phyloP scores from a whole-genome alignment of 345 rosid species.

The Moricandia arvensis region DNA sequence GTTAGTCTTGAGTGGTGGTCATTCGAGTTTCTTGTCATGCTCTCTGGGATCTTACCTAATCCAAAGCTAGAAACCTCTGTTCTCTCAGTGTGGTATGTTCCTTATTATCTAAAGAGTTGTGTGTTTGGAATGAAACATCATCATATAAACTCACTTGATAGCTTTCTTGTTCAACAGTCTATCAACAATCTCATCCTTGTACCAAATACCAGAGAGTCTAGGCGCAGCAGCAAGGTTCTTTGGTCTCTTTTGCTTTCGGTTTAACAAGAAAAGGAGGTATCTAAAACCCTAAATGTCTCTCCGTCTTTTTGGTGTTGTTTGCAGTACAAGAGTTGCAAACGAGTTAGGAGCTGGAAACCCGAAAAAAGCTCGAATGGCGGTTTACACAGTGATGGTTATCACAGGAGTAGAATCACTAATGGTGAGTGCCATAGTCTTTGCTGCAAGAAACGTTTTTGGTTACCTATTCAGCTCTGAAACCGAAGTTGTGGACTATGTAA shows the following conservation, averaged over 20 bases:
- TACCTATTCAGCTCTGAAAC: conserved; percentile 38
- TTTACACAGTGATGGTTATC: conserved; percentile 29
- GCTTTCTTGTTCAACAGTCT: conserved; percentile 43
- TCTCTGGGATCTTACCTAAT: conserved; percentile 80
- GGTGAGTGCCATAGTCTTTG: conserved; percentile 26
- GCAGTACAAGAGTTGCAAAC: conserved; percentile 65
- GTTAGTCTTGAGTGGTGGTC: conserved; percentile 98
- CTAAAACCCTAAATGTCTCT: neutral
- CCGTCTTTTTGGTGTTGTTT: neutral
- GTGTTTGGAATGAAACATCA: neutral
- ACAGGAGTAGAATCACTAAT: conserved; percentile 29
- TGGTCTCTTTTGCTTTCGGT: too few species aligned
- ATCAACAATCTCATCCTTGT: conserved; percentile 51
- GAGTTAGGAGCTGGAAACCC: conserved; percentile 43
- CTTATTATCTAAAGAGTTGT: neutral
- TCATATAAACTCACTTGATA: conserved; percentile 1
- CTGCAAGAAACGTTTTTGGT: conserved; percentile 36
- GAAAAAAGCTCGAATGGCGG: conserved; percentile 29
- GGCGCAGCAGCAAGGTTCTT: conserved; percentile 66
- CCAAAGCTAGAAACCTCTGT: conserved; percentile 90
- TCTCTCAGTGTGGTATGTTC: conserved; percentile 72
- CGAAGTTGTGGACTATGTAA: conserved; percentile 37
- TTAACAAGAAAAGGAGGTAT: neutral
- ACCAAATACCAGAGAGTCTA: conserved; percentile 54
- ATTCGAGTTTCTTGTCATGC: conserved; percentile 67